A percentile compares a stretch with the other conserved stretches of the same genome.
Evolutionary conservation across 768 basidiomycete genomes (phyloP).

Genomic region (Exsudoporus frostii): DNA sequence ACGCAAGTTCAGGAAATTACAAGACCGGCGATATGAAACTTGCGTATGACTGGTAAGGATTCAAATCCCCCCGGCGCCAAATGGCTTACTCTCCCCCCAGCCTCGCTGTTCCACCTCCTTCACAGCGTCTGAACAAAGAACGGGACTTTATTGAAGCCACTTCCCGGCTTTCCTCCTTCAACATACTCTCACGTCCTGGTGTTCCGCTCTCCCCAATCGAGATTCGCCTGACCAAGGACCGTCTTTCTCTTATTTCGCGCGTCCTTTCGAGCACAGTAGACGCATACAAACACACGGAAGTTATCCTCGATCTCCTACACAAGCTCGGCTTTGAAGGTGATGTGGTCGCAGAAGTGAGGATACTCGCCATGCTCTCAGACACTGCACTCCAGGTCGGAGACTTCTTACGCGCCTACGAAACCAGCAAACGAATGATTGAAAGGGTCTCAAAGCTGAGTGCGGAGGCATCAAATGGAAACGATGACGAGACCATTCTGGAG

Average conservation of each 20-base stretch:
- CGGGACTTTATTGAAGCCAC: conserved; percentile 97
- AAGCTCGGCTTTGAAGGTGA: conserved; percentile 83
- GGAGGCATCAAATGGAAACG: conserved; percentile 23
- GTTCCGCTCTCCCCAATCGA: conserved; percentile 86
- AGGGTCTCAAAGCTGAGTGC: conserved; percentile 50
- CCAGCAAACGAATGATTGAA: conserved; percentile 68
- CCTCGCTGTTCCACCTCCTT: conserved; percentile 66
- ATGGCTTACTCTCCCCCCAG: conserved; percentile 39
- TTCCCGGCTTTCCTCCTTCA: conserved; percentile 91
- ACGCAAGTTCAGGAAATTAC: conserved; percentile 88
- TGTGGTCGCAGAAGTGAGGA: conserved; percentile 72
- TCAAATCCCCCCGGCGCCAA: neutral
- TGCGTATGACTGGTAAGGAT: conserved; percentile 86
- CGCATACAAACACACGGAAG: conserved; percentile 88
- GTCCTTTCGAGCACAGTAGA: conserved; percentile 83
- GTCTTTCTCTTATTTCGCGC: conserved; percentile 80
- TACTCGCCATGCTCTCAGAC: conserved; percentile 87
- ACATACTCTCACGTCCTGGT: conserved; percentile 70
- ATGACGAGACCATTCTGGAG: conserved; percentile 47
- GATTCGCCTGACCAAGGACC: conserved; percentile 87
- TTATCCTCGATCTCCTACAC: conserved; percentile 84
- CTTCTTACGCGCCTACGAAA: conserved; percentile 68
- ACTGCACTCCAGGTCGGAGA: conserved; percentile 83
- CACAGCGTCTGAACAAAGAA: conserved; percentile 62
- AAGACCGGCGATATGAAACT: conserved; percentile 94